These are phyloP conservation scores for Botryotinia convoluta DNA, from an alignment of 2,329 filamentous ascomycete species.

Conservation along the genomic window DNA sequence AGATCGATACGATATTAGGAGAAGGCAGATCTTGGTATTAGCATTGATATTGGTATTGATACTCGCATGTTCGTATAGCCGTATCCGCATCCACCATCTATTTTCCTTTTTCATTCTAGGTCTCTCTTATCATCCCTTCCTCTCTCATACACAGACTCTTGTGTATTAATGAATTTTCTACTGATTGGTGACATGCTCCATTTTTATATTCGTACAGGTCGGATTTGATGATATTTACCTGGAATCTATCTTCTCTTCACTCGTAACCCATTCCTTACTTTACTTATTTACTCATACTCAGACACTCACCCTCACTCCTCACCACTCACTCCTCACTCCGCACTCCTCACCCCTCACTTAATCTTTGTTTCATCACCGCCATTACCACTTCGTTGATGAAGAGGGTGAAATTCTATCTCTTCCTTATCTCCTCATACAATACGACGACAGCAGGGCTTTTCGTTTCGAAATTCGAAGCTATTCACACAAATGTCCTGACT, in stretches of 20 bases:
- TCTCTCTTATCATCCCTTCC: neutral
- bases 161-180: neutral
- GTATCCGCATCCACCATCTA: neutral
- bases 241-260: neutral
- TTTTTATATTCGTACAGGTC: neutral
- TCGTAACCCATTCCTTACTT: neutral
- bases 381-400: neutral
- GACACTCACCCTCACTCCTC: neutral
- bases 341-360: neutral
- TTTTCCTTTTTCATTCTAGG: neutral
- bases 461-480: slow-evolving; percentile 7
- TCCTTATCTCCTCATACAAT: neutral
- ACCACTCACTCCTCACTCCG: neutral
- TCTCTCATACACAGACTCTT: neutral
- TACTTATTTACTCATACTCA: neutral
- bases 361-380: neutral
- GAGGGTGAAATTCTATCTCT: neutral
- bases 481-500: neutral
- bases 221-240: neutral
- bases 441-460: neutral
- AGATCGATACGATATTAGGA: neutral
- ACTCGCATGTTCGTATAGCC: neutral
- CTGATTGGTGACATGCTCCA: neutral
- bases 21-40: neutral
- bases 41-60: neutral